phyloP scores from a whole-genome alignment of 2,329 filamentous ascomycete genomes.

The Paraphoma chrysanthemicola region DNA sequence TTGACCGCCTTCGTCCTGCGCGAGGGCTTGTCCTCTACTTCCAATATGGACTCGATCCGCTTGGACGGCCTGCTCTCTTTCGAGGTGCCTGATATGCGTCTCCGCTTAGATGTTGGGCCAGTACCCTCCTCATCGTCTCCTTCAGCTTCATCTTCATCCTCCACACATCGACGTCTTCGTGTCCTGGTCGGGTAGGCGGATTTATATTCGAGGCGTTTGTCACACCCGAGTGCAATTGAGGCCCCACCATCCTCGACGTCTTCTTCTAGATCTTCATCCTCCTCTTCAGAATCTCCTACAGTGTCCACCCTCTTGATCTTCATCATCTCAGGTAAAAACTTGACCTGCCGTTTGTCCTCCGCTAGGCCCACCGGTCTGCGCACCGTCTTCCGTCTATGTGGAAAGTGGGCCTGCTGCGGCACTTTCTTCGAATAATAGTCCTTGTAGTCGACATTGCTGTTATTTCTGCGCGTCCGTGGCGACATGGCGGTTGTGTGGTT shows the following conservation, averaged over 20 bases:
- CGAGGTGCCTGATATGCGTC: slow-evolving; percentile 9
- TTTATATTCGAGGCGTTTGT: neutral
- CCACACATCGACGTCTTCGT: neutral
- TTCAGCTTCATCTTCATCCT: slow-evolving; percentile 3
- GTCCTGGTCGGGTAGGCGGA: too few species aligned
- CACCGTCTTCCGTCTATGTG: slow-evolving; percentile 36
- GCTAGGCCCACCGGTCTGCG: slow-evolving; percentile 19
- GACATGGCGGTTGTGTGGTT: slow-evolving; percentile 28
- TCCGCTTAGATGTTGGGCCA: slow-evolving; percentile 25
- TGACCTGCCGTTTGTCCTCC: slow-evolving; percentile 33
- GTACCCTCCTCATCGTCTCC: slow-evolving; percentile 11
- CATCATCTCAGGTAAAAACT: slow-evolving; percentile 39
- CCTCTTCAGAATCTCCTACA: slow-evolving; percentile 20
- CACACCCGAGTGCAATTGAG: neutral
- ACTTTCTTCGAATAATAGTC: slow-evolving; percentile 42
- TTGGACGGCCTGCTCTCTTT: slow-evolving; percentile 8
- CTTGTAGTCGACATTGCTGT: slow-evolving; percentile 31
- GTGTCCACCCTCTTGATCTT: slow-evolving; percentile 11
- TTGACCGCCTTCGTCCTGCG: slow-evolving; percentile 1
- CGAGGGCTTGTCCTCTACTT: slow-evolving; percentile 5
- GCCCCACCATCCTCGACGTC: slow-evolving; percentile 11
- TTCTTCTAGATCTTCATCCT: slow-evolving; percentile 14
- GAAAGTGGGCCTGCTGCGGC: slow-evolving; percentile 38
- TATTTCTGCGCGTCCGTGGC: slow-evolving; percentile 33
- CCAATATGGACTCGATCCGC: slow-evolving; percentile 3